phyloP scores from a whole-genome alignment of 768 basidiomycete species.

The Fistulinella prunicolor region DNA sequence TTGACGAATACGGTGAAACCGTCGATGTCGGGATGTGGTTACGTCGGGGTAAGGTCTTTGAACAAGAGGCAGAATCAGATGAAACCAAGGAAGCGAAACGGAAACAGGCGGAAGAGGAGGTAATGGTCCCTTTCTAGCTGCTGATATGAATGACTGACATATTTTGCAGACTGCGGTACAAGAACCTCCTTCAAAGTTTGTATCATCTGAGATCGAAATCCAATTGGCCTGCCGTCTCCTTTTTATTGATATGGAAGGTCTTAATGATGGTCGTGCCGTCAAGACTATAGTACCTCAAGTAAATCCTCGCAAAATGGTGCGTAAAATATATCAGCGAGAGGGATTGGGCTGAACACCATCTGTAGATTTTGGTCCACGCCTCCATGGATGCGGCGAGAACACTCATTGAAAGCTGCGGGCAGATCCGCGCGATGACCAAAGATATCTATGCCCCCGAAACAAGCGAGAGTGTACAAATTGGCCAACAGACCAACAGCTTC shows the following conservation, averaged over 20 bases:
- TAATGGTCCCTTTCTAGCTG: constrained; percentile 45
- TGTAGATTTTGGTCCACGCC: constrained; percentile 87
- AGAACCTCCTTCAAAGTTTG: constrained; percentile 91
- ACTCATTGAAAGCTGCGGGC: constrained; percentile 76
- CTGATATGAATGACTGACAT: constrained; percentile 7
- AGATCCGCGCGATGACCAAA: constrained; percentile 86
- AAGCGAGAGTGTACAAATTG: constrained; percentile 84
- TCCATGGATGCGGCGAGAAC: constrained; percentile 60
- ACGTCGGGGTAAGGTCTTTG: constrained; percentile 84
- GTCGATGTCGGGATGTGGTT: constrained; percentile 97
- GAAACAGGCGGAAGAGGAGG: constrained; percentile 69
- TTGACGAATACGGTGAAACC: constrained; percentile 95
- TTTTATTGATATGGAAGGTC: constrained; percentile 94
- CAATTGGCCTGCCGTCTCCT: constrained; percentile 83
- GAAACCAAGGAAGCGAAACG: constrained; percentile 72
- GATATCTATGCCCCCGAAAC: constrained; percentile 80
- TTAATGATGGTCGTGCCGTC: constrained; percentile 94
- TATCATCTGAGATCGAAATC: constrained; percentile 71
- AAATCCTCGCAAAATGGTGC: constrained; percentile 92
- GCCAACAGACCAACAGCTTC: constrained; percentile 93
- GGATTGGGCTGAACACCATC: background rate
- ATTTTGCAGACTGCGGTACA: constrained; percentile 59
- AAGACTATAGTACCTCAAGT: constrained; percentile 97
- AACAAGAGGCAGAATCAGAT: constrained; percentile 84
- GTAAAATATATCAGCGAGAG: constrained; percentile 9